Conservation (phyloP, 768 basidiomycete genomes). For the Suillus plorans region DNA sequence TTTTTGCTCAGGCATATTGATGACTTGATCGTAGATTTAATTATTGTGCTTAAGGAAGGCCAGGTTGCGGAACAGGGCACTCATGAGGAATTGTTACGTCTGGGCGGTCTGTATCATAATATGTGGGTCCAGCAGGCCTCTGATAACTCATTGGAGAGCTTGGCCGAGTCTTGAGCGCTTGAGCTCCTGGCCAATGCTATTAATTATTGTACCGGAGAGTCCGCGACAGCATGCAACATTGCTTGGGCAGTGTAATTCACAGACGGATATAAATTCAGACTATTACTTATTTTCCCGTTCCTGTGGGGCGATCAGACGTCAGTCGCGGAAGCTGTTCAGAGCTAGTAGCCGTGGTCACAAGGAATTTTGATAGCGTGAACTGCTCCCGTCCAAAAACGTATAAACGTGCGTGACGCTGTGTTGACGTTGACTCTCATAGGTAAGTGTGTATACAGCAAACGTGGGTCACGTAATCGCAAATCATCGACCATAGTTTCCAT, state of each 20-base stretch:
- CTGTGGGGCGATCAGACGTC: not conserved
- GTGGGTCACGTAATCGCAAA: not conserved
- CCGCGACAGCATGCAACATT: not conserved
- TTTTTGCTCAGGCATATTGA: not conserved
- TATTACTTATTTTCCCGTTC: no score
- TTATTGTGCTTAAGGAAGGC: constrained; percentile 93
- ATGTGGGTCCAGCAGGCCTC: constrained; percentile 82
- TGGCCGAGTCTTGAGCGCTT: constrained; percentile 8
- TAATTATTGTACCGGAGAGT: not conserved
- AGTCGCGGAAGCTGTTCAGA: not conserved
- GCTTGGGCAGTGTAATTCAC: not conserved
- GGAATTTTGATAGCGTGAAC: not conserved
- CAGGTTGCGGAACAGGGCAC: constrained; percentile 90
- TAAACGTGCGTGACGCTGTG: not conserved
- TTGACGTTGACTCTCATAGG: not conserved
- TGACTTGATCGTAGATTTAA: constrained; percentile 57
- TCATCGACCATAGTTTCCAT: constrained; percentile 17
- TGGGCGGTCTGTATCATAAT: constrained; percentile 68
- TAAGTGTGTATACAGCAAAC: not conserved
- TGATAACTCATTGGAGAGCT: constrained; percentile 23
- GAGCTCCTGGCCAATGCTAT: not conserved
- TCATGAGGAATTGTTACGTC: constrained; percentile 79
- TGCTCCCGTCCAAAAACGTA: not conserved
- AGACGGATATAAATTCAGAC: not conserved
- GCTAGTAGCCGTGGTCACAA: not conserved